Conservation (phyloP, 1,139 yeast species). For the Nadsonia commutata region DNA sequence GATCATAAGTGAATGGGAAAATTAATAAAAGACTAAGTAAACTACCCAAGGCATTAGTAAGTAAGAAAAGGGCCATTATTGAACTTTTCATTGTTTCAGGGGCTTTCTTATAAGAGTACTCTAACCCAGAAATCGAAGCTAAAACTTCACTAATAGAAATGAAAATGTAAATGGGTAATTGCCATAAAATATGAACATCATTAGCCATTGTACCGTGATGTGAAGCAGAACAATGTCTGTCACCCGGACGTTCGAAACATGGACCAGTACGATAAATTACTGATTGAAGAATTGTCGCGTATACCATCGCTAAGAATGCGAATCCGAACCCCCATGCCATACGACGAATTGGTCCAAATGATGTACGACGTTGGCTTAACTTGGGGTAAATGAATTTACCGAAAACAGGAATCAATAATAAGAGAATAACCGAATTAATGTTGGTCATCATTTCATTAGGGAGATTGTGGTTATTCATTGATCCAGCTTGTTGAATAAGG, state of each 20-base stretch:
- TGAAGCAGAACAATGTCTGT: slow-evolving; percentile 21
- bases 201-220: slow-evolving; percentile 27
- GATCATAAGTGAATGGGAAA: slow-evolving; percentile 18
- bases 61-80: slow-evolving; percentile 45
- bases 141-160: slow-evolving; percentile 50
- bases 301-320: slow-evolving; percentile 55
- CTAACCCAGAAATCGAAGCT: slow-evolving; percentile 55
- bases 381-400: slow-evolving; percentile 40
- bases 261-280: slow-evolving; percentile 60
- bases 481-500: slow-evolving; percentile 50
- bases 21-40: slow-evolving; percentile 61
- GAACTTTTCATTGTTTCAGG: slow-evolving; percentile 52
- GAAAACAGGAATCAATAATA: slow-evolving; percentile 46
- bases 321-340: slow-evolving; percentile 64
- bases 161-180: slow-evolving; percentile 49
- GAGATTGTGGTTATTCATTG: slow-evolving; percentile 46
- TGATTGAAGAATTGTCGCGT: slow-evolving; percentile 75
- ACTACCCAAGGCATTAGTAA: slow-evolving; percentile 52
- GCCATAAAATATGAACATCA: slow-evolving; percentile 44
- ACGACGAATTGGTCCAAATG: slow-evolving; percentile 43
- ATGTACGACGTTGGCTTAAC: slow-evolving; percentile 32
- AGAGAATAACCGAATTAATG: slow-evolving; percentile 45
- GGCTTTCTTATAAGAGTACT: slow-evolving; percentile 57
- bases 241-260: slow-evolving; percentile 47
- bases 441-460: slow-evolving; percentile 56